Evolutionary conservation across 2,329 filamentous ascomycete species (phyloP), one percentile per base, ranked within the genome.

Genomic region (Diaporthe vaccinii): DNA sequence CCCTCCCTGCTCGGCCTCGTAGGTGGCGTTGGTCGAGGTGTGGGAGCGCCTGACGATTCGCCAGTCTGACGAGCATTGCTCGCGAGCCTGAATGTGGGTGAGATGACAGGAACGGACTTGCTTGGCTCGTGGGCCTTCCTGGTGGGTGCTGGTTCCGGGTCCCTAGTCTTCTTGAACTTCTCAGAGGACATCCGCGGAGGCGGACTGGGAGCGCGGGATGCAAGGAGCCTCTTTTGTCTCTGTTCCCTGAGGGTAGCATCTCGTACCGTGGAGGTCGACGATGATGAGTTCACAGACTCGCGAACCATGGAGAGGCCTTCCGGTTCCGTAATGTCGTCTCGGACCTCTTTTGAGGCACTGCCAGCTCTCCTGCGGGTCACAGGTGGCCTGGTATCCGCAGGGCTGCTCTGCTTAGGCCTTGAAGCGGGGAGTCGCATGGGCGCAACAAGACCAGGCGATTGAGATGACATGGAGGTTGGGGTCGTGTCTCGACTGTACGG

Each of bases 401-500:
- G 91, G 79, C 90, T 93, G 73, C 84, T 84, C 81, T 91, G 90
- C 78, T 87, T 87, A 75, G 83, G 80, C 78, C 88, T 87, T n/a
- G 86, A 82, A 68, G 85, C 84, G 36, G 82, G 87, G 78, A 81
- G 86, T 76, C 84, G 87, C 76, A 82, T 86, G 72, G 84, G 90
- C 76, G 80, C 88, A 81, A 91, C 83, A 6, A 93, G 82, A 4
- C 90, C 89, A 4, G 94, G 93, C 22, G 93, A 95, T 79, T 93
- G 92, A 1, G 94, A 95, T 10, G 92, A 93, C 77, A 94, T 92
- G 14, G 94, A 95, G 6, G 93, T 95, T 9, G 94, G 94, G 4
- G 94, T 95, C 0, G 93, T 95, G 75, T 94, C 93, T 77, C 93
- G 89, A 80, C 93, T 95, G 83, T 95, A 95, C 7, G 91, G 85